These are phyloP conservation scores for Hymenoscyphus fraxineus DNA, from an alignment of 2,329 filamentous ascomycete species.

Conservation along the genomic window DNA sequence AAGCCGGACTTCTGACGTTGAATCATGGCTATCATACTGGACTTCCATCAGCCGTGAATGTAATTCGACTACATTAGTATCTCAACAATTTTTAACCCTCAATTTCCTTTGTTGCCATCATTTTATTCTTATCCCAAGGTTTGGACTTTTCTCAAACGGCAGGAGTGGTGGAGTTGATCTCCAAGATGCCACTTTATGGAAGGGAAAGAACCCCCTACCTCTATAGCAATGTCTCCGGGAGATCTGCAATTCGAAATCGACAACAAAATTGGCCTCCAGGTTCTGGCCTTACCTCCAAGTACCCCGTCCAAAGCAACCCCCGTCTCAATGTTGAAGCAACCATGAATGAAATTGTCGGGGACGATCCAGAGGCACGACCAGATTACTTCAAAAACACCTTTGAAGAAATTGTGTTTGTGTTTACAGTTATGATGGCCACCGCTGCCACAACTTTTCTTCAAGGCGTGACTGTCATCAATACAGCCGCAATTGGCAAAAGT, in stretches of 20 bases:
- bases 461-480: conserved; percentile 59
- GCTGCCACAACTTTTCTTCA: conserved; percentile 58
- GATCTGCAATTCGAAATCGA: background rate
- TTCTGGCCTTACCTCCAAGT: background rate
- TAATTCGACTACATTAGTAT: background rate
- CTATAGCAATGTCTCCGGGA: background rate
- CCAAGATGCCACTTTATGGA: background rate
- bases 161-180: background rate
- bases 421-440: conserved; percentile 59
- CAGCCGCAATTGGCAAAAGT: conserved; percentile 56
- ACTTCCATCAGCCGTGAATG: background rate
- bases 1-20: background rate
- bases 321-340: conserved; percentile 28
- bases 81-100: background rate
- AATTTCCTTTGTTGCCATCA: background rate
- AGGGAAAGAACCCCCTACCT: background rate
- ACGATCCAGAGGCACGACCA: conserved; percentile 25
- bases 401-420: conserved; percentile 29
- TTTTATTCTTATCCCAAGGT: background rate
- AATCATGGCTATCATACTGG: background rate
- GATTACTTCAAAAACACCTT: conserved; percentile 23
- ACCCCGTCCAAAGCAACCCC: background rate
- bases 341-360: conserved; percentile 21
- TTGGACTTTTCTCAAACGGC: background rate
- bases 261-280: conserved; percentile 1